Conservation (phyloP, 352 stramenopile species). For the Phytophthora uliginosa region DNA sequence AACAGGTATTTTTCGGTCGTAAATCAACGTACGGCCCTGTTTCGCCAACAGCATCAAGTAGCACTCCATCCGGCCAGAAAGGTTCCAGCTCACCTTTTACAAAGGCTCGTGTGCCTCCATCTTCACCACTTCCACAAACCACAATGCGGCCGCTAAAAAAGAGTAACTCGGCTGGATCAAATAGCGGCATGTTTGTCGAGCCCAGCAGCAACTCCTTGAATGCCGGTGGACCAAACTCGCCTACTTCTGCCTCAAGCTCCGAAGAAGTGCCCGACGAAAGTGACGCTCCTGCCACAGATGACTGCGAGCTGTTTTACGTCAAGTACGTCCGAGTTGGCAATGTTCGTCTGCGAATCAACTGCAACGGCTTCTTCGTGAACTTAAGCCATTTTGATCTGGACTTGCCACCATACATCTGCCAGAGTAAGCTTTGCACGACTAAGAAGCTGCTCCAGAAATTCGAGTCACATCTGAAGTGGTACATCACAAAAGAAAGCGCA, state of each 20-base stretch:
- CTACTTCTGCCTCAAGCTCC: slow-evolving; percentile 18
- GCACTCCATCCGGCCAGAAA: slow-evolving; percentile 17
- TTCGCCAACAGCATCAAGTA: slow-evolving; percentile 24
- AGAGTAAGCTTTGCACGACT: slow-evolving; percentile 84
- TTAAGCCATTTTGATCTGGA: slow-evolving; percentile 85
- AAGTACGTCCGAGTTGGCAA: slow-evolving; percentile 89
- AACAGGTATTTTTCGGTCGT: slow-evolving; percentile 72
- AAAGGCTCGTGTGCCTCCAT: slow-evolving; percentile 22
- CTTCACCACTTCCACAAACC: slow-evolving; percentile 12
- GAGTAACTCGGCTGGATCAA: slow-evolving; percentile 26
- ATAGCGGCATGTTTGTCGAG: slow-evolving; percentile 24
- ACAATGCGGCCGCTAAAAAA: slow-evolving; percentile 26
- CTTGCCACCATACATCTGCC: slow-evolving; percentile 80
- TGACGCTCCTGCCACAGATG: slow-evolving; percentile 53
- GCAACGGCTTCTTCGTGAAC: slow-evolving; percentile 90
- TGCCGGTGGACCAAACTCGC: slow-evolving; percentile 19
- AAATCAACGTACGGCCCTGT: slow-evolving; percentile 33
- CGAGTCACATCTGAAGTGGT: slow-evolving; percentile 86
- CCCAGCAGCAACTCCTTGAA: slow-evolving; percentile 12
- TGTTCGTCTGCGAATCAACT: slow-evolving; percentile 83
- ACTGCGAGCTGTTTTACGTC: slow-evolving; percentile 87
- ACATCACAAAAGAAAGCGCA: slow-evolving; percentile 84
- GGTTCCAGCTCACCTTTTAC: slow-evolving; percentile 28
- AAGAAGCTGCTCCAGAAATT: slow-evolving; percentile 89
- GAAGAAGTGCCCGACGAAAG: slow-evolving; percentile 54